Conservation (phyloP, 202 grass and related monocot species). For the Dendrocalamus latiflorus region DNA sequence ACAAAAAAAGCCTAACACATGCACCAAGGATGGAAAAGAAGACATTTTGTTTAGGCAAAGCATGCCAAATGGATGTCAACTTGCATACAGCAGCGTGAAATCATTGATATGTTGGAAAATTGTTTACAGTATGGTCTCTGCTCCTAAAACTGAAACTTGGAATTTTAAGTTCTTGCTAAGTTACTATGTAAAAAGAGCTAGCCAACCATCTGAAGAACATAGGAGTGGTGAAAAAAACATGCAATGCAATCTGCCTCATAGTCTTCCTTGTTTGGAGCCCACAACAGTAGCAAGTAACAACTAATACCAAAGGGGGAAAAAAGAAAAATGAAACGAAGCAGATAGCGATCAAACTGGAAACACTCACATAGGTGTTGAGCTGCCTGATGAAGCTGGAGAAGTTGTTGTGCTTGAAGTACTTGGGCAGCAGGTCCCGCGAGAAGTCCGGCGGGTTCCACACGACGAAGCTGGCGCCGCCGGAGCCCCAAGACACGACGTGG, state of each 20-base stretch:
- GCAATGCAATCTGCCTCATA: neutral
- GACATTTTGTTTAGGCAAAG: neutral
- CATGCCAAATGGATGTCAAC: neutral
- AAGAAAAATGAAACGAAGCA: neutral
- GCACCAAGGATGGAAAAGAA: neutral
- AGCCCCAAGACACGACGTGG: constrained; percentile 76
- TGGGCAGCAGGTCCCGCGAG: constrained; percentile 73
- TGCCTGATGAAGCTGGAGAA: constrained; percentile 98
- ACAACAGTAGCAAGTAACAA: neutral
- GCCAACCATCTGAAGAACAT: neutral
- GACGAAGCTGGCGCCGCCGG: constrained; percentile 62
- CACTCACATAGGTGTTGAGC: constrained; percentile 87
- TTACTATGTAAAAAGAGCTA: too few species aligned
- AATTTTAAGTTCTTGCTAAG: too few species aligned
- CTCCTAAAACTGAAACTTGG: too few species aligned
- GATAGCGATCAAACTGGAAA: neutral
- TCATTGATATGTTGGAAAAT: neutral
- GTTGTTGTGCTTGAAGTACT: too few species aligned
- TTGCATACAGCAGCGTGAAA: neutral
- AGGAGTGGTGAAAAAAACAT: neutral
- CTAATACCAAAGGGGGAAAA: too few species aligned
- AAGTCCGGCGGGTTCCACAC: constrained; percentile 85
- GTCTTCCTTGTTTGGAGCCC: neutral
- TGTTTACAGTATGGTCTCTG: too few species aligned
- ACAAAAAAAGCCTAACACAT: neutral